These are phyloP conservation scores for Chrysanthemum seticuspe DNA, from an alignment of 129 eudicot genomes.

Conservation along the genomic window DNA sequence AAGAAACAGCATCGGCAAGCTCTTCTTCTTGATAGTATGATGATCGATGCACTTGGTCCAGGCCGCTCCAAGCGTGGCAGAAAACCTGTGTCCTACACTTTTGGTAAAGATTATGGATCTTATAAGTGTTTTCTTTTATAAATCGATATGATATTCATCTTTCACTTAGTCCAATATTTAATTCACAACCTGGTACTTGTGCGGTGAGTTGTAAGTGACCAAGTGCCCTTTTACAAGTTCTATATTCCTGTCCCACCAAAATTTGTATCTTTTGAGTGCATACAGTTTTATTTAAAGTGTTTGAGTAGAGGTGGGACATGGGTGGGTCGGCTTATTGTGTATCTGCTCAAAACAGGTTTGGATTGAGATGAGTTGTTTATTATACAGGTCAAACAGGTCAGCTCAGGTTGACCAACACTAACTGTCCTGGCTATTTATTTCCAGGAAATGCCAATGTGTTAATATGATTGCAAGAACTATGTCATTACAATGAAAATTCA, in stretches of 20 bases:
- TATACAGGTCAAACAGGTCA: no score
- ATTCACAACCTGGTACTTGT: no score
- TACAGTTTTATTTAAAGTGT: neutral
- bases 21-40: slow-evolving; percentile 85
- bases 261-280: neutral
- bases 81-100: slow-evolving; percentile 92
- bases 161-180: neutral
- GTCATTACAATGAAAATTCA: no score
- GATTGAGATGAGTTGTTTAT: no score
- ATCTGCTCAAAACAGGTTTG: no score
- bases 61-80: slow-evolving; percentile 97
- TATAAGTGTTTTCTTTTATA: neutral
- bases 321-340: no score
- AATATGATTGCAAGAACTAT: no score
- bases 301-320: neutral
- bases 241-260: neutral
- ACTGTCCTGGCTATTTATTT: no score
- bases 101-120: slow-evolving; percentile 52
- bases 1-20: slow-evolving; percentile 95
- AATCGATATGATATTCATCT: neutral
- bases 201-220: no score
- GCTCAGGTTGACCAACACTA: no score
- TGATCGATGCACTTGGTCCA: slow-evolving; percentile 74
- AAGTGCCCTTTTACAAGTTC: neutral
- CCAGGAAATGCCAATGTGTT: no score